These are phyloP conservation scores for Penicillium mononematosum DNA, from an alignment of 495 filamentous ascomycete genomes.

Conservation along the genomic window DNA sequence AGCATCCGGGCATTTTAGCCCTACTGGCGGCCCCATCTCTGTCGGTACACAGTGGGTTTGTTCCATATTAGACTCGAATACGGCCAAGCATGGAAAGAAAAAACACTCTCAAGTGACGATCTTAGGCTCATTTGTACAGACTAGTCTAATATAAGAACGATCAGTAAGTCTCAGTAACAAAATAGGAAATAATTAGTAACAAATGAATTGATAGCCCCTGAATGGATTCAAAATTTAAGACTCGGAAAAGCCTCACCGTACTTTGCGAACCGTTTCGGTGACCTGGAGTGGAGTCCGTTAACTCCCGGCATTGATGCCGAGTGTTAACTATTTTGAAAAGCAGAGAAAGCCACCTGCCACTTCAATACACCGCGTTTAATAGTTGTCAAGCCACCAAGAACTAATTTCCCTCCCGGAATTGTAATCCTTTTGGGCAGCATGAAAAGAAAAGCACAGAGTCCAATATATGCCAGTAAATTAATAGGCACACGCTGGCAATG, in stretches of 20 bases:
- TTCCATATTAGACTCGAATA: background rate
- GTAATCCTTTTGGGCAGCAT: background rate
- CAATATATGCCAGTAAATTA: background rate
- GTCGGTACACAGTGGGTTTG: slow-evolving; percentile 1
- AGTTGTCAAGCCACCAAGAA: slow-evolving; percentile 20
- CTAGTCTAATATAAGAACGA: background rate
- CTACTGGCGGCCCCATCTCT: slow-evolving; percentile 4
- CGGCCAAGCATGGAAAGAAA: slow-evolving; percentile 5
- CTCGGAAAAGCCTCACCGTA: slow-evolving; percentile 30
- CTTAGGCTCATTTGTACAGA: background rate
- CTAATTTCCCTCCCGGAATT: too few relatives aligned
- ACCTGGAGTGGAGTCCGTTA: slow-evolving; percentile 19
- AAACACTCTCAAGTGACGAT: background rate
- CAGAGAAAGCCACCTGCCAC: slow-evolving; percentile 13
- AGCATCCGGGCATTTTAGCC: slow-evolving; percentile 7
- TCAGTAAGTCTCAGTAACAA: background rate
- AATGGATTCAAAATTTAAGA: slow-evolving; percentile 3
- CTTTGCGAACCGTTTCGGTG: slow-evolving; percentile 20
- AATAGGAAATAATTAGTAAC: background rate
- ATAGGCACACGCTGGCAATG: background rate
- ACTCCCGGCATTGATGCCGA: slow-evolving; percentile 29
- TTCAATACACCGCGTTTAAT: slow-evolving; percentile 22
- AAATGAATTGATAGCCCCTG: slow-evolving; percentile 7
- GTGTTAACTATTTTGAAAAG: slow-evolving; percentile 2
- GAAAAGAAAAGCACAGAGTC: background rate